Evolutionary conservation across 257 asterid genomes (phyloP).

Genomic region (Lithospermum erythrorhizon): DNA sequence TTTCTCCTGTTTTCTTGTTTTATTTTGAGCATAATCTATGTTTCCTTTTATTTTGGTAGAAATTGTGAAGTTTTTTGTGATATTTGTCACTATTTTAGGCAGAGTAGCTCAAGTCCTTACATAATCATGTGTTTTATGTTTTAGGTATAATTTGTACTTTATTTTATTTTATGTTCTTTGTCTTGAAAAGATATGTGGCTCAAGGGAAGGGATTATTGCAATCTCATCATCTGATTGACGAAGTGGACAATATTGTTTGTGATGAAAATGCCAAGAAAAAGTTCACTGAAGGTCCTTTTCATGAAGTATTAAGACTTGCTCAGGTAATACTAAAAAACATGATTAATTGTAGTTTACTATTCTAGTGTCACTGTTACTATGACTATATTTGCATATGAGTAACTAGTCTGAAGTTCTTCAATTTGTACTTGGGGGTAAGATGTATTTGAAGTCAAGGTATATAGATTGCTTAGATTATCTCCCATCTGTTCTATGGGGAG

Average conservation of each 20-base stretch:
- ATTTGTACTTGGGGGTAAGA: too few relatives aligned
- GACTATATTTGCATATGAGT: too few relatives aligned
- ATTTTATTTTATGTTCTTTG: neutral
- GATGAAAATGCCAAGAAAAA: constrained; percentile 32
- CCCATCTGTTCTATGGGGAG: too few relatives aligned
- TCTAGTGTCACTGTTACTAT: too few relatives aligned
- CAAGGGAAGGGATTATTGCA: constrained; percentile 96
- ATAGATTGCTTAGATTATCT: too few relatives aligned
- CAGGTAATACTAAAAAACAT: constrained; percentile 34
- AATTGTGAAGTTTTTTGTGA: too few relatives aligned
- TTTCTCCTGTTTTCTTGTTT: too few relatives aligned
- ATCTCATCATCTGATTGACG: constrained; percentile 80
- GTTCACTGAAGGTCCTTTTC: constrained; percentile 70
- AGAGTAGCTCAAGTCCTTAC: neutral
- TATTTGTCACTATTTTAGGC: too few relatives aligned
- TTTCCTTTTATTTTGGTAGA: neutral
- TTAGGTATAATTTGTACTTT: neutral
- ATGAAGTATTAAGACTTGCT: constrained; percentile 64
- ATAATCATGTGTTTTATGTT: neutral
- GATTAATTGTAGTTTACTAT: neutral
- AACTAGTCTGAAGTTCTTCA: too few relatives aligned
- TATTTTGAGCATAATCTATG: neutral
- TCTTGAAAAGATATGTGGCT: constrained; percentile 56
- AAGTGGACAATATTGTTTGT: constrained; percentile 49
- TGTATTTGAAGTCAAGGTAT: too few relatives aligned